Evolutionary conservation across 352 stramenopile genomes (phyloP).

Genomic region (Phytophthora pseudosyringae): DNA sequence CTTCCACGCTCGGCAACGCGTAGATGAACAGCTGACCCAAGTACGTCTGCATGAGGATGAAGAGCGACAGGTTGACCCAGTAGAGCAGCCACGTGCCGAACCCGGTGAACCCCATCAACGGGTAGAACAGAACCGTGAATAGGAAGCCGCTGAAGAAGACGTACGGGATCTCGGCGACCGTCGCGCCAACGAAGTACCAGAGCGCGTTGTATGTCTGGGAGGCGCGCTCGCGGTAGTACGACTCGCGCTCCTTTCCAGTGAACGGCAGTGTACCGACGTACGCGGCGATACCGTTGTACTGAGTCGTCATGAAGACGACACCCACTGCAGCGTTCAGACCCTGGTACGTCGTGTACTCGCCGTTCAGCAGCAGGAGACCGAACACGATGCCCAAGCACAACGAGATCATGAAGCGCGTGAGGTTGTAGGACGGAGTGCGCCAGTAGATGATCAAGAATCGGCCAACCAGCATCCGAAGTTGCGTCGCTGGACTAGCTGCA

Average conservation of each 20-base stretch:
- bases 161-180: constrained; percentile 74
- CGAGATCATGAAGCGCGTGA: constrained; percentile 65
- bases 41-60: constrained; percentile 49
- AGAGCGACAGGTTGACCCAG: constrained; percentile 45
- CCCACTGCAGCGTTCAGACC: constrained; percentile 51
- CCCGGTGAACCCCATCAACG: constrained; percentile 42
- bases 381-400: constrained; percentile 64
- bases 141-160: constrained; percentile 37
- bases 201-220: constrained; percentile 79
- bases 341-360: constrained; percentile 42
- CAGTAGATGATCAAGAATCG: constrained; percentile 76
- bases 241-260: constrained; percentile 82
- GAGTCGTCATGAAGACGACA: constrained; percentile 81
- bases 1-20: constrained; percentile 42
- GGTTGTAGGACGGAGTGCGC: constrained; percentile 85
- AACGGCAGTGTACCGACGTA: constrained; percentile 71
- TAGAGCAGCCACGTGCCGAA: constrained; percentile 43
- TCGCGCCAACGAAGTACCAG: constrained; percentile 72
- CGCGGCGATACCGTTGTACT: constrained; percentile 72
- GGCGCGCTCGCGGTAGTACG: constrained; percentile 67
- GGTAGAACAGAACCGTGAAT: constrained; percentile 53
- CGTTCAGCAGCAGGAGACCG: constrained; percentile 54
- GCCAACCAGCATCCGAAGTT: constrained; percentile 40
- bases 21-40: constrained; percentile 44
- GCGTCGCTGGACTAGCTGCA: constrained; percentile 25